Base-by-base conservation (phyloP, 345 rosid genomes). In the Dimocarpus longan region DNA sequence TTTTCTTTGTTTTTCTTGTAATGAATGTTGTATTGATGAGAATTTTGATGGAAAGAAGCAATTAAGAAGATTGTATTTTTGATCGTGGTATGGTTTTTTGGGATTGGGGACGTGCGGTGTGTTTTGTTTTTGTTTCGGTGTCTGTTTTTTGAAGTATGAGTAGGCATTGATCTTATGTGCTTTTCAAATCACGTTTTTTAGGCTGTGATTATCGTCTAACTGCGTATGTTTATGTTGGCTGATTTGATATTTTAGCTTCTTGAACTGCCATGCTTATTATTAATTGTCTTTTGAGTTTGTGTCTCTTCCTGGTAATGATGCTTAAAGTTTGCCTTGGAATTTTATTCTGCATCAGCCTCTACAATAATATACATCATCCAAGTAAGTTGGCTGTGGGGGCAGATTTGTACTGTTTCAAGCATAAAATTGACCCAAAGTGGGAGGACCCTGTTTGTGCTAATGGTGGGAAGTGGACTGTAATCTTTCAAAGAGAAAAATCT, bases 371-470 rank as follows among this genome's bases (percentile, higher is more conserved):
- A 57, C 78, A 78, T 80, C 90, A 79, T 73, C 98, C 99, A 11
- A 88, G 98, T 81, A 94, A 90, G 83, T 86, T 96, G 82, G 77
- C 84, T 24, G 62, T 0, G 0, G 89, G 91, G 76, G 91, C 95
- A 19, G 98, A 92, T 73, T 90, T 94, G 15, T 85, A 94, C 80
- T 96, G 99, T 85, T 96, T 96, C 95, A 96, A 96, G 57, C 5
- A 90, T 82, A 89, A 90, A 11, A 93, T 94, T 21, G 94, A 96
- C 77, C 98, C 99, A 18, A 96, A 94, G 73, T 94, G 98, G 98
- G 98, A 96, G 86, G 98, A 94, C 79, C 99, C 98, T 62, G 87
- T 94, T 32, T 96, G 98, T 82, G 92, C 95, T 28, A 90, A 94
- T 44, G 99, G 99, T 66, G 98, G 99, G 67, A 96, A 89, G 84